Evolutionary conservation across 345 rosid genomes (phyloP), one percentile per base, ranked within the genome.

Genomic region (Camelina hispida): DNA sequence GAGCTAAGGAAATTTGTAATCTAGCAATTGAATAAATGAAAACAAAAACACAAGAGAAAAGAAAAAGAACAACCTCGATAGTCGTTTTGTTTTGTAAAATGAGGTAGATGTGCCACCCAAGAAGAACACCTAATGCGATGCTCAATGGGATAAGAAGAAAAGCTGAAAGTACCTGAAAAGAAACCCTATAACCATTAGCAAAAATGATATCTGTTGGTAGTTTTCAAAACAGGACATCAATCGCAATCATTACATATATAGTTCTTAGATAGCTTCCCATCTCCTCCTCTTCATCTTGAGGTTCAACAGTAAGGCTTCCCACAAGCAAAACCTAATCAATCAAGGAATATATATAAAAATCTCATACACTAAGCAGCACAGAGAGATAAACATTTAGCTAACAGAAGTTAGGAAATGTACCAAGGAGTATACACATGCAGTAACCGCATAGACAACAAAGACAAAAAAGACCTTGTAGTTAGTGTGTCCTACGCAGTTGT

Each of bases 71-170:
- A 83, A 93, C 97, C 97, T 93, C 98, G 17, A 93, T 90, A 34
- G 96, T 90, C 9, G 97, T 93, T 83, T 93, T 93, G 85, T 93
- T 93, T 58, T 89, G 89, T 81, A 87, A 79, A 76, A 85, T 77
- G 57, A 93, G 98, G 80, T 85, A 90, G 71, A 93, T 79, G 79
- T 90, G 97, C 98, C 97, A 91, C 77, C 91, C 92, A 58, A 93
- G 83, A 53, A 93, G 93, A 81, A 89, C 85, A 25, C 89, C 75
- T 65, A 93, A 81, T 6, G 91, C 91, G 4, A 84, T 30, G 70
- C 83, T 87, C 46, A 90, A 38, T 47, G 97, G 93, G 63, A 87
- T 81, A 12, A 93, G 83, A 83, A 93, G 78, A 75, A 90, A 76
- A 42, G 84, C 86, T 56, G 91, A 89, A 68, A 93, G 70, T 63